Percentiles rank a stretch among this genome's conserved stretches.
phyloP scores from a whole-genome alignment of 495 filamentous ascomycete species.

The Jackrogersella multiformis region DNA sequence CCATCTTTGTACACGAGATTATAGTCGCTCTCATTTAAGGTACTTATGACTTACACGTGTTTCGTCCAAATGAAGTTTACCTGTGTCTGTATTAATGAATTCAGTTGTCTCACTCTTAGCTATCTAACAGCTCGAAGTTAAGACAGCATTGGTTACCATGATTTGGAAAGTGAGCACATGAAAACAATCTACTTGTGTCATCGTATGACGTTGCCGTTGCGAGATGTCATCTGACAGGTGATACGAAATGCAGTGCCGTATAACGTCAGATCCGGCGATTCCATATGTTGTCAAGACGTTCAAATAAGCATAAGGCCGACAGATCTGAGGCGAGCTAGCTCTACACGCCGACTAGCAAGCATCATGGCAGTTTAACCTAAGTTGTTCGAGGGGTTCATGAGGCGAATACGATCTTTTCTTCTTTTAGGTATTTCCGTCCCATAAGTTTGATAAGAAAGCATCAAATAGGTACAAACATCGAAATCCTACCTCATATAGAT shows the following conservation, averaged over 20 bases:
- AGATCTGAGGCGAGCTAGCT: background rate
- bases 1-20: background rate
- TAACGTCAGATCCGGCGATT: background rate
- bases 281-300: background rate
- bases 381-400: background rate
- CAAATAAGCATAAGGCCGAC: conserved; percentile 9
- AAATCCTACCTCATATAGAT: background rate
- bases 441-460: too few relatives aligned
- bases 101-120: too few relatives aligned
- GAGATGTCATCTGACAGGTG: background rate
- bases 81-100: too few relatives aligned
- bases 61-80: too few relatives aligned
- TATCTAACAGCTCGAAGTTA: too few relatives aligned
- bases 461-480: background rate
- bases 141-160: too few relatives aligned
- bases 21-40: background rate
- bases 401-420: conserved; percentile 15
- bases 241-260: background rate
- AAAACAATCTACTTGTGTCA: background rate
- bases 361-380: background rate
- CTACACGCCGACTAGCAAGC: background rate
- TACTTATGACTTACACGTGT: background rate
- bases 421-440: background rate
- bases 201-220: background rate
- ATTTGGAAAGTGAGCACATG: too few relatives aligned